Percentiles rank a stretch among this genome's conserved stretches.
These are phyloP conservation scores for Hemisphaericaspora lyxosophila DNA, from an alignment of 1,139 yeast species.

Conservation along the genomic window DNA sequence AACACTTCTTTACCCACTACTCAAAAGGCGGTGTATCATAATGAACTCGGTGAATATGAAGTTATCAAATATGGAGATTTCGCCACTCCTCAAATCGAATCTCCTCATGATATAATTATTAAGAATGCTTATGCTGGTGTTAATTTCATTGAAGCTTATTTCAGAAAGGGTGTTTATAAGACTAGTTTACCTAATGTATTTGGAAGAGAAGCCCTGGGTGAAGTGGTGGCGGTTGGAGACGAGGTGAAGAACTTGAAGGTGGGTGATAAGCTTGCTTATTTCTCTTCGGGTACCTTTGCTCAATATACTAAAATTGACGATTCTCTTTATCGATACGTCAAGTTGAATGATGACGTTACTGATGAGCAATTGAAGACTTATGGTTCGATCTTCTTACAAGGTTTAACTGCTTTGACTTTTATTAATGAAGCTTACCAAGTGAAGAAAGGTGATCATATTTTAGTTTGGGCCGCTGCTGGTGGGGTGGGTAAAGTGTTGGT, in stretches of 20 bases:
- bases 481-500: conserved; percentile 77
- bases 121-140: conserved; percentile 76
- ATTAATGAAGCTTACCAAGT: conserved; percentile 65
- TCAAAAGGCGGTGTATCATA: conserved; percentile 59
- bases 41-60: conserved; percentile 50
- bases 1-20: conserved; percentile 47
- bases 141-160: conserved; percentile 80
- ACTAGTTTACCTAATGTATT: conserved; percentile 56
- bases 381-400: conserved; percentile 68
- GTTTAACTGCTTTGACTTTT: conserved; percentile 75
- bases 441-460: conserved; percentile 62
- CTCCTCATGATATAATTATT: conserved; percentile 57
- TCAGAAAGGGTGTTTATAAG: conserved; percentile 69
- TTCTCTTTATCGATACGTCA: conserved; percentile 32
- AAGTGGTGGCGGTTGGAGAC: conserved; percentile 64
- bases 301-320: conserved; percentile 59
- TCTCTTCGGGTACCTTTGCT: conserved; percentile 57
- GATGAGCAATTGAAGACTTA: conserved; percentile 51
- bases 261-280: conserved; percentile 74
- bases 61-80: conserved; percentile 46
- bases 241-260: conserved; percentile 55
- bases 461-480: conserved; percentile 93
- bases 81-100: conserved; percentile 57
- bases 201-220: conserved; percentile 88
- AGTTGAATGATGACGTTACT: conserved; percentile 47